phyloP scores from a whole-genome alignment of 73 alveolate species.

The Blepharisma japonicum region DNA sequence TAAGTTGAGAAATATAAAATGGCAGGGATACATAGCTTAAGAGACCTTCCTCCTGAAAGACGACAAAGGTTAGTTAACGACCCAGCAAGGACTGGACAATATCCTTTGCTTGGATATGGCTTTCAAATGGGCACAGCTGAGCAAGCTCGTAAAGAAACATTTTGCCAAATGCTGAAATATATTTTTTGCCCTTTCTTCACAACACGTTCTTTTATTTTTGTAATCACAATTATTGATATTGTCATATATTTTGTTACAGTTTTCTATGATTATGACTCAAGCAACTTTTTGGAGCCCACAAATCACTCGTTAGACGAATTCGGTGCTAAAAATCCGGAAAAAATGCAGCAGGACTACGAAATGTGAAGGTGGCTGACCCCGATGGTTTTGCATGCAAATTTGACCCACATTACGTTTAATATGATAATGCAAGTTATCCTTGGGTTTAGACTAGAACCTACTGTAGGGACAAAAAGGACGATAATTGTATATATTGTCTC shows the following conservation, averaged over 20 bases:
- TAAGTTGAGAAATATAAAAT: no score
- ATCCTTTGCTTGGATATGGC: constrained; percentile 28
- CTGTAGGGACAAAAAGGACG: constrained; percentile 21
- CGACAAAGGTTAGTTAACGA: constrained; percentile 16
- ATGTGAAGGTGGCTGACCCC: constrained; percentile 29
- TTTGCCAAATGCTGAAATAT: constrained; percentile 8
- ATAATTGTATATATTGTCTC: neutral
- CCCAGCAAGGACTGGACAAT: constrained; percentile 8
- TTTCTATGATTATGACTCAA: constrained; percentile 5
- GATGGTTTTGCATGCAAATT: constrained; percentile 22
- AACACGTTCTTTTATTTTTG: constrained; percentile 10
- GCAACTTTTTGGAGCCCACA: constrained; percentile 18
- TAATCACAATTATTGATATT: constrained; percentile 9
- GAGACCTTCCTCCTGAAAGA: no score
- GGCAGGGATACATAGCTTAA: no score
- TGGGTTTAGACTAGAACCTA: constrained; percentile 33
- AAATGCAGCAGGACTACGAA: constrained; percentile 27
- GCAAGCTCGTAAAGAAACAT: constrained; percentile 30
- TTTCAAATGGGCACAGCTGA: constrained; percentile 22
- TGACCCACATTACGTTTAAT: constrained; percentile 26
- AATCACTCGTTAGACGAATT: constrained; percentile 11
- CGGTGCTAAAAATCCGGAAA: constrained; percentile 20
- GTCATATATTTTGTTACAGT: constrained; percentile 3
- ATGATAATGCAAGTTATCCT: constrained; percentile 18
- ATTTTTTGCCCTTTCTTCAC: constrained; percentile 22